Base-by-base conservation (phyloP, 2,329 filamentous ascomycete species). In the Talaromyces albobiverticillius region DNA sequence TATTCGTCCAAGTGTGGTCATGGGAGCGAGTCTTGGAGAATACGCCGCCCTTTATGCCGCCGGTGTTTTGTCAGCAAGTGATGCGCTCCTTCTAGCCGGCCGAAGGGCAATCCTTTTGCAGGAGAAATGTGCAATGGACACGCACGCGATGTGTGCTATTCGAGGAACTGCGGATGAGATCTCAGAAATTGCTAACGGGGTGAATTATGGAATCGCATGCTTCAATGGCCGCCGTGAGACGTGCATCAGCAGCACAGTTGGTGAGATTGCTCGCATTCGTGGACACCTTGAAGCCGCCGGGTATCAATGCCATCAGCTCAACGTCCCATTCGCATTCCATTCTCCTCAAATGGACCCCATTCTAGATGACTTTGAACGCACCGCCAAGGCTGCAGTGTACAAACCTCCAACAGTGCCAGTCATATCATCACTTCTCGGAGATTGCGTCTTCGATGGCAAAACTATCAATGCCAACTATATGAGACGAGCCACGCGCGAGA, bases 151-250 rank as follows among this genome's bases (percentile, higher is more conserved):
- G 75, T 63, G 76, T 18, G 72, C 73, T 16, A 67, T 76, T 9
- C 68, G 70, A 67, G 41, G 25, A 11, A 45, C 34, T 2, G 18
- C 32, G 3, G 48, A 51, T 51, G 41, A 59, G 46, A 58, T 67
- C 86, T 54, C 76, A 45, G 76, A 80, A 75, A 60, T 41, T 25
- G 22, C 25, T 20, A 5, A 1, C 5, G 29, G 25, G 20, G 49
- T 32, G 3, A 14, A 16, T 20, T 23, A 29, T 32, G 79, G 82
- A 61, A 71, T 85, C 57, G 86, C 89, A 14, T 95, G 90, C 73
- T 81, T 90, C 67, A 95, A 95, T 62, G 84, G 86, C 0, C 84
- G 85, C 0, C 77, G 83, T 48, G 88, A 90, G 66, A 91, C 85
- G 9, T 89, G 94, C 2, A 76, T 94, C n/a, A 83, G 82, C 57